Evolutionary conservation across 495 filamentous ascomycete species (phyloP).

Genomic region (Umbilicaria muhlenbergii): DNA sequence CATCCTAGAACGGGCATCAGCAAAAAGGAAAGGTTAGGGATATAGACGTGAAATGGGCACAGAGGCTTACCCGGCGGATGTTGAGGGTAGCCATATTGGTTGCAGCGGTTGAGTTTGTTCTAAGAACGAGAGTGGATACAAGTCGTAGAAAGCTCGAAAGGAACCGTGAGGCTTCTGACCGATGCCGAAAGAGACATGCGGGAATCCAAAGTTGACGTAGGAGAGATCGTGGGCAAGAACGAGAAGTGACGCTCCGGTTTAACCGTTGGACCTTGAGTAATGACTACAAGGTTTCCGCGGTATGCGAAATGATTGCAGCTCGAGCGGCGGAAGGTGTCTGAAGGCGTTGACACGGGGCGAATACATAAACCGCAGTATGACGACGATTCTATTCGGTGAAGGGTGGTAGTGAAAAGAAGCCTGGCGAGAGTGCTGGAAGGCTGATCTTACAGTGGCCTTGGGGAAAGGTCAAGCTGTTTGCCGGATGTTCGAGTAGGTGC

Average conservation of each 20-base stretch:
- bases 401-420: no score
- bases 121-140: constrained; percentile 5
- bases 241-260: constrained; percentile 24
- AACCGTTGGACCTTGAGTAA: constrained; percentile 75
- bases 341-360: constrained; percentile 58
- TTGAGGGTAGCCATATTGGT: constrained; percentile 82
- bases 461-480: no score
- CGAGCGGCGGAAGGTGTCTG: constrained; percentile 73
- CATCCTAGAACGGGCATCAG: constrained; percentile 38
- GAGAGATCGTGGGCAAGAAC: constrained; percentile 26
- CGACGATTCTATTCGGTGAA: no score
- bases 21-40: background rate
- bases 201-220: constrained; percentile 11
- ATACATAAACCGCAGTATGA: constrained; percentile 56
- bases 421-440: no score
- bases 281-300: constrained; percentile 76
- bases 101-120: constrained; percentile 17
- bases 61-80: constrained; percentile 54
- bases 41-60: background rate
- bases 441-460: no score
- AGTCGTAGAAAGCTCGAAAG: constrained; percentile 2
- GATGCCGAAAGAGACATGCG: constrained; percentile 31
- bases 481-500: no score
- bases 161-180: constrained; percentile 4
- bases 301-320: constrained; percentile 90